Percentiles rank a stretch among this genome's conserved stretches.
Evolutionary conservation across 805 yeast genomes (phyloP).

Genomic region (Jamesozyma spencerorum): DNA sequence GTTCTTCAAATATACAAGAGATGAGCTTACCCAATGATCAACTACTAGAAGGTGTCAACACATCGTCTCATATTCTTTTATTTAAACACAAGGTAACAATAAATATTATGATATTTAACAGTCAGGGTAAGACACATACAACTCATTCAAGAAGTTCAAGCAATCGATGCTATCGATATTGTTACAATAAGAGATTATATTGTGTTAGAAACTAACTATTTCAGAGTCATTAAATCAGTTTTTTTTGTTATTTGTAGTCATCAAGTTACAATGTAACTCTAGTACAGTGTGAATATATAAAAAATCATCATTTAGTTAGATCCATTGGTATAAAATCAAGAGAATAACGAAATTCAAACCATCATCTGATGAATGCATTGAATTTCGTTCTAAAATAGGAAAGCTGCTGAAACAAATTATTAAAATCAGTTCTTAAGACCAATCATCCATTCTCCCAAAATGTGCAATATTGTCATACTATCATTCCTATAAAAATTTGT

Average conservation of each 20-base stretch:
- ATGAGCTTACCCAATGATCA: not conserved
- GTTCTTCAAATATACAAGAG: not conserved
- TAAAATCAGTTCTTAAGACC: constrained; percentile 33
- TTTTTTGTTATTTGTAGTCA: constrained; percentile 29
- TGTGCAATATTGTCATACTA: constrained; percentile 15
- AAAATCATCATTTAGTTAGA: constrained; percentile 2
- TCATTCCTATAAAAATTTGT: constrained; percentile 29
- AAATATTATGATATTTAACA: no score
- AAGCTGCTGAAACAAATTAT: not conserved
- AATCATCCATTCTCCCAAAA: constrained; percentile 32
- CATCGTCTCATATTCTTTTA: no score
- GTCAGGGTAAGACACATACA: no score
- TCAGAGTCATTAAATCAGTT: constrained; percentile 37
- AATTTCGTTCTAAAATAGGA: not conserved
- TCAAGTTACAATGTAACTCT: constrained; percentile 24
- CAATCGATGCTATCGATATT: no score
- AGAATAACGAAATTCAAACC: not conserved
- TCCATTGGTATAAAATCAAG: not conserved
- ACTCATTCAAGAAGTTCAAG: no score
- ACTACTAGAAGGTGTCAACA: no score
- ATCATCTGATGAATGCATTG: constrained; percentile 5
- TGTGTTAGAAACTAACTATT: constrained; percentile 2
- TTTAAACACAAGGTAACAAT: no score
- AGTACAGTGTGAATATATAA: constrained; percentile 33
- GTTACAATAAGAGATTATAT: not conserved